phyloP scores from a whole-genome alignment of 2,329 filamentous ascomycete species.

The Colletotrichum kahawae region DNA sequence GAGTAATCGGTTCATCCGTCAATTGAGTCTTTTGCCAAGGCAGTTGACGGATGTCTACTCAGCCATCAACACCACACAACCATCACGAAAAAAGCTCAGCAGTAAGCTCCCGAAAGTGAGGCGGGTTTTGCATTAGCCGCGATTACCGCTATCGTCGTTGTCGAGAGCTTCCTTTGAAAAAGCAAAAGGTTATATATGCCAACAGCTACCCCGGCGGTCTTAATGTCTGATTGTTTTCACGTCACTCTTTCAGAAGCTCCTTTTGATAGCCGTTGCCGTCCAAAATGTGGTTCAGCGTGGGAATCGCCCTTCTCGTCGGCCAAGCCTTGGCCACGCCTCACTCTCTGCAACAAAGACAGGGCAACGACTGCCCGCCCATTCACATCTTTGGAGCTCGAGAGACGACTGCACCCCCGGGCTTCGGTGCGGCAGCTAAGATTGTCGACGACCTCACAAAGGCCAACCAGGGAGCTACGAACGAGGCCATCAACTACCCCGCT shows the following conservation, averaged over 20 bases:
- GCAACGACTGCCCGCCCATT: slow-evolving; percentile 39
- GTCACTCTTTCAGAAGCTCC: neutral
- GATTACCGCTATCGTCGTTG: neutral
- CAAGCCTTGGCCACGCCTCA: slow-evolving; percentile 6
- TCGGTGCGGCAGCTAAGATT: slow-evolving; percentile 54
- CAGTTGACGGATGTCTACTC: neutral
- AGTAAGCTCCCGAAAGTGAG: neutral
- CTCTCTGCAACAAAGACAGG: neutral
- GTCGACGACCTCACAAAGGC: slow-evolving; percentile 54
- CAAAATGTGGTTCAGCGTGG: slow-evolving; percentile 8
- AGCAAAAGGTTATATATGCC: neutral
- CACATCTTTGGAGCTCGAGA: slow-evolving; percentile 54
- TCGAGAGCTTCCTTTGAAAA: neutral
- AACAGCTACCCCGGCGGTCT: neutral
- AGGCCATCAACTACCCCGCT: slow-evolving; percentile 64
- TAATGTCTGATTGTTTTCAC: neutral
- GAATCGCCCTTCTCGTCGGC: neutral
- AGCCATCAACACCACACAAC: neutral
- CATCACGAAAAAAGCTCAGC: neutral
- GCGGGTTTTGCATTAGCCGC: neutral
- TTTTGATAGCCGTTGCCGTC: neutral
- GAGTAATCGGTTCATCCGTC: neutral
- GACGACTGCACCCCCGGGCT: slow-evolving; percentile 55
- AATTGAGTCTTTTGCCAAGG: neutral
- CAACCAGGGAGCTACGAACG: slow-evolving; percentile 56